phyloP scores from a whole-genome alignment of 2,329 filamentous ascomycete species.

The Thelonectria rubi region DNA sequence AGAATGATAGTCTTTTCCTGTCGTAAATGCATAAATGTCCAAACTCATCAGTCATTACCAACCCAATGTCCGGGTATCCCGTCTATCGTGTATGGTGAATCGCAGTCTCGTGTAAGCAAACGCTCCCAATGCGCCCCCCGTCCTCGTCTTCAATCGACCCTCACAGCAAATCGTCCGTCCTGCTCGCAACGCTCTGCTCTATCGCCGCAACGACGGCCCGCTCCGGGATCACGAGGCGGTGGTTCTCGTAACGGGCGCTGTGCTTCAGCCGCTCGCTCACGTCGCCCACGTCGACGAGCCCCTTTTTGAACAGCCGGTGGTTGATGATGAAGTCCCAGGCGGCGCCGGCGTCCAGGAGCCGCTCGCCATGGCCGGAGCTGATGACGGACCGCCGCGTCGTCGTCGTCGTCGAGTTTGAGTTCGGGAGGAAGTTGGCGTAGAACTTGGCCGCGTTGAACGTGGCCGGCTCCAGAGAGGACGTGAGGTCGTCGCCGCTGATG shows the following conservation, averaged over 20 bases:
- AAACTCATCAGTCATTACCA: background rate
- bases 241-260: constrained; percentile 82
- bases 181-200: constrained; percentile 77
- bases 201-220: constrained; percentile 77
- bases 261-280: constrained; percentile 82
- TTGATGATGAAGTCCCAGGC: constrained; percentile 91
- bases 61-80: background rate
- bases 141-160: constrained; percentile 5
- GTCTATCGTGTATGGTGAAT: background rate
- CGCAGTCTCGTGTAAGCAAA: background rate
- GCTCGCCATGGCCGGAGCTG: constrained; percentile 71
- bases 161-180: constrained; percentile 76
- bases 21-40: background rate
- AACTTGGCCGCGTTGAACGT: constrained; percentile 78
- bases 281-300: constrained; percentile 82
- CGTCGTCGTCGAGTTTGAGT: constrained; percentile 69
- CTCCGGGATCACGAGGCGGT: constrained; percentile 88
- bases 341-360: constrained; percentile 76
- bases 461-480: constrained; percentile 57
- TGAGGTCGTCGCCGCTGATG: constrained; percentile 46
- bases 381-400: constrained; percentile 74
- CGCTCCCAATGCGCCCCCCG: constrained; percentile 16
- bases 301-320: constrained; percentile 79
- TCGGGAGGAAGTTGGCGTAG: constrained; percentile 68
- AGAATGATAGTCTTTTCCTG: background rate